phyloP scores from a whole-genome alignment of 371 early-diverging fungal genomes.

The Mucor sp. region DNA sequence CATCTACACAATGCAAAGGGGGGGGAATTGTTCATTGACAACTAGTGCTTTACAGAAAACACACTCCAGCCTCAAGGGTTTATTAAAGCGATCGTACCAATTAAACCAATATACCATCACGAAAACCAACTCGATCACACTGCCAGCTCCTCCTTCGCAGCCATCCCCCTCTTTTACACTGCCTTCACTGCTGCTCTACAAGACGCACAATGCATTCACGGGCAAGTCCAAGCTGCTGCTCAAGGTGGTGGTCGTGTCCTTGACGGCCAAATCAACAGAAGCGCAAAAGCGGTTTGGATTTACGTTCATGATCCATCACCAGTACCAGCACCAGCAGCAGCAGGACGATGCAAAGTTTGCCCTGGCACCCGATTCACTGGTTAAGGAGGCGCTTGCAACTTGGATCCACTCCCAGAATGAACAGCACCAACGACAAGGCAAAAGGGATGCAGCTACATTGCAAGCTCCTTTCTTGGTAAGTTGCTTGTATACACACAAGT shows the following conservation, averaged over 20 bases:
- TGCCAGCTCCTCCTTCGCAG: neutral
- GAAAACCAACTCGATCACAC: conserved; percentile 5
- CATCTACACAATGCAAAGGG: neutral
- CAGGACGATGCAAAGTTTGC: conserved; percentile 19
- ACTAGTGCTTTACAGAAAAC: conserved; percentile 14
- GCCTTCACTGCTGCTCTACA: neutral
- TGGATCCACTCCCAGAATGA: conserved; percentile 19
- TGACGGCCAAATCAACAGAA: neutral
- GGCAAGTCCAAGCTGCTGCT: conserved; percentile 10
- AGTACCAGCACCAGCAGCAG: neutral
- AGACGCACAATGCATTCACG: neutral
- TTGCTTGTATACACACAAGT: neutral
- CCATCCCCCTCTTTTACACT: neutral
- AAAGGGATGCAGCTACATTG: neutral
- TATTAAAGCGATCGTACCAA: conserved; percentile 15
- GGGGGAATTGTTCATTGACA: neutral
- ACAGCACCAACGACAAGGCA: neutral
- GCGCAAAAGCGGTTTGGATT: conserved; percentile 22
- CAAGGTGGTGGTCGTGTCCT: conserved; percentile 5
- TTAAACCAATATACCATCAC: conserved; percentile 18
- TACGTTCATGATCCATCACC: conserved; percentile 17
- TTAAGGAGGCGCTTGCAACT: conserved; percentile 25
- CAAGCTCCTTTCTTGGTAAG: conserved; percentile 4
- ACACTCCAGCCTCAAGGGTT: conserved; percentile 19
- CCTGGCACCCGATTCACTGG: conserved; percentile 24